Conservation (phyloP, 768 basidiomycete genomes). For the Auriculariales sp. region DNA sequence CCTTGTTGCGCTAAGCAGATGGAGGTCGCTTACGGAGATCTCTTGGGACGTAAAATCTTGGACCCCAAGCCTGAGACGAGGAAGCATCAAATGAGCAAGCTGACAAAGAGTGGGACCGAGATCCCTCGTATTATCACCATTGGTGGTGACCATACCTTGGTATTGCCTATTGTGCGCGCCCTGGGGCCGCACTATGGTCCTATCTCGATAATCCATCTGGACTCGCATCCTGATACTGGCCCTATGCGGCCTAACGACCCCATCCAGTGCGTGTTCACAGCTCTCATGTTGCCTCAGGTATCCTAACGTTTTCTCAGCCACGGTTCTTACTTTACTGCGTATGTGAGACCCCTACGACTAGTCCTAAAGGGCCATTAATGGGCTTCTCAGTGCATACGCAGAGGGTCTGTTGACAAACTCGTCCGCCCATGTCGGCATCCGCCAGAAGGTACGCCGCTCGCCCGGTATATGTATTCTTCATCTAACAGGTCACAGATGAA, state of each 20-base stretch:
- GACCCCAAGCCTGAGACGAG: constrained; percentile 13
- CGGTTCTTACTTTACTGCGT: constrained; percentile 70
- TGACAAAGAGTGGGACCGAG: constrained; percentile 40
- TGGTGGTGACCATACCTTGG: constrained; percentile 84
- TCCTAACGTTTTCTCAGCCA: no score
- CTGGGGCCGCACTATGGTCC: constrained; percentile 70
- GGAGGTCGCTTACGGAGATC: constrained; percentile 67
- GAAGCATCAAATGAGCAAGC: no score
- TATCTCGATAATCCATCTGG: constrained; percentile 73
- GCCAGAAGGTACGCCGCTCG: no score
- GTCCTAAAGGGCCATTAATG: background rate
- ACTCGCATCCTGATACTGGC: constrained; percentile 66
- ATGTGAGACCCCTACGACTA: background rate
- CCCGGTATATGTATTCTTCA: no score
- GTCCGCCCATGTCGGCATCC: constrained; percentile 74
- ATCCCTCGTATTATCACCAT: constrained; percentile 67
- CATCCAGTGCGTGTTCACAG: no score
- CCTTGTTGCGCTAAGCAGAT: constrained; percentile 71
- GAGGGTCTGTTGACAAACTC: constrained; percentile 63
- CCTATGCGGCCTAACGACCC: constrained; percentile 13
- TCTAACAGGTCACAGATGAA: no score
- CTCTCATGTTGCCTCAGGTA: no score
- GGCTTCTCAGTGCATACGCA: constrained; percentile 32
- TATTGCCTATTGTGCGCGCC: constrained; percentile 71
- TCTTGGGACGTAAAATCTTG: constrained; percentile 43